These are phyloP conservation scores for Parastagonospora nodorum DNA, from an alignment of 2,329 filamentous ascomycete genomes.

Conservation along the genomic window DNA sequence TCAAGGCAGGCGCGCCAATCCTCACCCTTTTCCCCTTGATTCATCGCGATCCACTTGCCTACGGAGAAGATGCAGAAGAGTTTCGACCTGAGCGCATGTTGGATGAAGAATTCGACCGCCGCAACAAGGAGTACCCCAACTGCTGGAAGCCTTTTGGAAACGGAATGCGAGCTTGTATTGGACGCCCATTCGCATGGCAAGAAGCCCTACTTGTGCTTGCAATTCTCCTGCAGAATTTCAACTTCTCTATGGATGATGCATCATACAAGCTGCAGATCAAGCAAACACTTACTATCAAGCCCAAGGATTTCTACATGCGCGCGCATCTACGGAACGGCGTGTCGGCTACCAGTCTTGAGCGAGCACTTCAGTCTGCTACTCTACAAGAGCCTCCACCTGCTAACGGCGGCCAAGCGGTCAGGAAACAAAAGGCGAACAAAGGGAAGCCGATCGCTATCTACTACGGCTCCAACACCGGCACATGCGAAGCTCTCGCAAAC, in stretches of 20 bases:
- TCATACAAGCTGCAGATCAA: constrained; percentile 52
- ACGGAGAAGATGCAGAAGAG: constrained; percentile 51
- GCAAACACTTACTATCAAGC: constrained; percentile 54
- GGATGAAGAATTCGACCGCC: constrained; percentile 47
- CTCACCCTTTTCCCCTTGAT: constrained; percentile 41
- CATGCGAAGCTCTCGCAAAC: constrained; percentile 50
- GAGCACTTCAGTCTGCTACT: constrained; percentile 26
- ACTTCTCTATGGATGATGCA: constrained; percentile 50
- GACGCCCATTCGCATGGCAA: constrained; percentile 61
- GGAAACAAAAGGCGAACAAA: constrained; percentile 16
- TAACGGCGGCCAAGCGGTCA: constrained; percentile 8
- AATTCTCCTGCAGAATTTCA: constrained; percentile 53
- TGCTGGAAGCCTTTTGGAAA: constrained; percentile 62
- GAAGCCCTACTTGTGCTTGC: constrained; percentile 54
- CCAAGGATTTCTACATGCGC: constrained; percentile 48
- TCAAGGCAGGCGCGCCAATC: constrained; percentile 42
- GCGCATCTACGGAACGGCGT: constrained; percentile 40
- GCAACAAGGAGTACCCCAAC: constrained; percentile 47
- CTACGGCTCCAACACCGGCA: constrained; percentile 50
- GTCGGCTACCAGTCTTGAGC: constrained; percentile 39
- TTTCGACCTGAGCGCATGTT: constrained; percentile 57
- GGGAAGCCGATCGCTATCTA: constrained; percentile 44
- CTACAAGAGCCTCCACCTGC: constrained; percentile 19
- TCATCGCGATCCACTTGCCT: constrained; percentile 50
- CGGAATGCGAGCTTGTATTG: constrained; percentile 59